These are phyloP conservation scores for Ogataea wickerhamii DNA, from an alignment of 805 yeast genomes.

Conservation along the genomic window DNA sequence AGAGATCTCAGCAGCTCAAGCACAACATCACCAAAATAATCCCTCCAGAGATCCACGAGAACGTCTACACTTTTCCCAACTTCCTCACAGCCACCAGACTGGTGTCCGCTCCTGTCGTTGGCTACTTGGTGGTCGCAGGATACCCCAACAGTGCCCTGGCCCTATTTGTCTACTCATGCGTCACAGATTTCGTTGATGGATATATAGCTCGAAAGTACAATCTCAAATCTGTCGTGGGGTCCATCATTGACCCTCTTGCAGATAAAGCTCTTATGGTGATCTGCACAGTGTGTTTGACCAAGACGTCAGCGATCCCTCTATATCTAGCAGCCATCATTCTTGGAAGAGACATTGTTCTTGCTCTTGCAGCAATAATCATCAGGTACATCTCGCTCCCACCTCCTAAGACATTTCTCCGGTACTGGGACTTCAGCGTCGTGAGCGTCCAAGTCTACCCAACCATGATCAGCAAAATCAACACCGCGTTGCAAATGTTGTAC, in stretches of 20 bases:
- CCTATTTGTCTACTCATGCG: constrained; percentile 77
- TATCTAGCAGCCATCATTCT: constrained; percentile 65
- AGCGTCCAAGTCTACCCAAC: constrained; percentile 90
- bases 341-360: constrained; percentile 79
- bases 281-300: constrained; percentile 73
- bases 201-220: constrained; percentile 79
- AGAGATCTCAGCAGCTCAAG: constrained; percentile 16
- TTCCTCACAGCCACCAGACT: constrained; percentile 77
- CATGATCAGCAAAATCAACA: constrained; percentile 78
- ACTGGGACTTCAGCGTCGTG: constrained; percentile 74
- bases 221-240: constrained; percentile 77
- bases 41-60: constrained; percentile 44
- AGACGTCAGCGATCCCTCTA: constrained; percentile 66
- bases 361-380: constrained; percentile 65
- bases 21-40: constrained; percentile 31
- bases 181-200: constrained; percentile 92
- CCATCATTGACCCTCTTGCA: constrained; percentile 92
- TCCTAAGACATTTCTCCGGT: constrained; percentile 69
- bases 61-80: constrained; percentile 83
- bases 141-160: constrained; percentile 63
- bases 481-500: constrained; percentile 89
- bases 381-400: constrained; percentile 71
- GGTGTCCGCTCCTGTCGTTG: constrained; percentile 79
- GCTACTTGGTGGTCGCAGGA: constrained; percentile 67
- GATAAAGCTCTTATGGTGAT: constrained; percentile 88